Percentiles rank a stretch among this genome's conserved stretches.
phyloP scores from a whole-genome alignment of 306 rosid genomes.

The Quercus cerris region DNA sequence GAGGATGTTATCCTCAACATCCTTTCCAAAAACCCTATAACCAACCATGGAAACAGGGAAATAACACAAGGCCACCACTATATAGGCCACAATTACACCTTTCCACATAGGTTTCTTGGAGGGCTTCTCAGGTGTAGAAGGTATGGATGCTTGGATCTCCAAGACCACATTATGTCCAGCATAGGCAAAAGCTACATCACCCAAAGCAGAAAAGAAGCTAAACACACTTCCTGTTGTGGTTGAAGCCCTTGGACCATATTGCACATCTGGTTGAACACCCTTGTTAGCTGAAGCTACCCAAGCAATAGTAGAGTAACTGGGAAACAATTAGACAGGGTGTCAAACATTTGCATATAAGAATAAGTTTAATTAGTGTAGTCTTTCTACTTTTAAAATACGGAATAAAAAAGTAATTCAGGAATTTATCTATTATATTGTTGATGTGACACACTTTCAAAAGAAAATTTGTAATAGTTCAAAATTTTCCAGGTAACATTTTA shows the following conservation, averaged over 20 bases:
- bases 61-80: slow-evolving; percentile 41
- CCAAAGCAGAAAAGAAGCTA: slow-evolving; percentile 34
- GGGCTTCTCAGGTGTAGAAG: slow-evolving; percentile 36
- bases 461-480: no score
- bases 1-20: slow-evolving; percentile 36
- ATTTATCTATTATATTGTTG: not conserved
- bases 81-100: slow-evolving; percentile 27
- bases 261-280: slow-evolving; percentile 24
- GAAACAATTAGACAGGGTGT: not conserved
- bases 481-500: no score
- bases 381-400: no score
- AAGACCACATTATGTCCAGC: slow-evolving; percentile 43
- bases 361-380: no score
- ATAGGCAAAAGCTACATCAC: slow-evolving; percentile 43
- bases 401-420: not conserved
- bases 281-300: slow-evolving; percentile 37
- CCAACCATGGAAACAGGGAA: slow-evolving; percentile 37
- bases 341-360: not conserved
- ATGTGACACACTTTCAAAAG: no score
- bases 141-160: slow-evolving; percentile 49
- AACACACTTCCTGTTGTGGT: slow-evolving; percentile 25
- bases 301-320: slow-evolving; percentile 43
- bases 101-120: slow-evolving; percentile 44
- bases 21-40: slow-evolving; percentile 36
- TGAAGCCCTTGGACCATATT: slow-evolving; percentile 23